These are phyloP conservation scores for Colletotrichum paranaense DNA, from an alignment of 2,329 filamentous ascomycete genomes.

Conservation along the genomic window DNA sequence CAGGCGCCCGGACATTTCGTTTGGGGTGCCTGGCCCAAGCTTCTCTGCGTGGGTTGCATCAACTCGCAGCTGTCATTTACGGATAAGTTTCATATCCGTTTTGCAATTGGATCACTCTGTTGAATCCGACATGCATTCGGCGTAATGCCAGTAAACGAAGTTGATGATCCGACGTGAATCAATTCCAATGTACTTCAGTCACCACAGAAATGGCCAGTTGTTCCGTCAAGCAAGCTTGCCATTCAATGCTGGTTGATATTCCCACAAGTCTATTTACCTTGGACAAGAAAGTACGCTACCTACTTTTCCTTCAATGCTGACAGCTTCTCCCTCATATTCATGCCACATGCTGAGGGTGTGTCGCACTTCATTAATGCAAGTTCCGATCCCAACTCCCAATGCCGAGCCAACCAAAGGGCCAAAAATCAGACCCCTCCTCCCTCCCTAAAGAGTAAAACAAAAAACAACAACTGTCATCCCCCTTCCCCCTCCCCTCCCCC, in stretches of 20 bases:
- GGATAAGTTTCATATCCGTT: constrained; percentile 21
- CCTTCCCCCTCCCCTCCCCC: background rate
- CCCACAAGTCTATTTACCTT: background rate
- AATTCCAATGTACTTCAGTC: too few species aligned
- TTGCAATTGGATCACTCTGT: constrained; percentile 7
- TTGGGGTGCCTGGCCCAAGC: background rate
- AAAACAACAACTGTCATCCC: background rate
- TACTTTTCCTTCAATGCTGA: constrained; percentile 6
- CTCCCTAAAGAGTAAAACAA: background rate
- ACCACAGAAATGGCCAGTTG: too few species aligned
- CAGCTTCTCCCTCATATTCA: constrained; percentile 19
- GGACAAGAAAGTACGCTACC: background rate
- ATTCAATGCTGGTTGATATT: background rate
- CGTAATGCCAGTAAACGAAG: constrained; percentile 14
- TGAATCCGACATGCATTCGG: background rate
- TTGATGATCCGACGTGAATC: background rate
- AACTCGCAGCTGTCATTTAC: constrained; percentile 2
- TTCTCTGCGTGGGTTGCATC: constrained; percentile 4
- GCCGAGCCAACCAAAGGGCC: background rate
- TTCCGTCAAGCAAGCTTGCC: background rate
- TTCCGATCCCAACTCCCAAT: constrained; percentile 18
- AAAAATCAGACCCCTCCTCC: constrained; percentile 3
- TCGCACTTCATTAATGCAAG: constrained; percentile 32
- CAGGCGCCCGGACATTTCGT: background rate
- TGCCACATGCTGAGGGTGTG: constrained; percentile 15